Conservation (phyloP, 345 rosid genomes). For the Salix purpurea region DNA sequence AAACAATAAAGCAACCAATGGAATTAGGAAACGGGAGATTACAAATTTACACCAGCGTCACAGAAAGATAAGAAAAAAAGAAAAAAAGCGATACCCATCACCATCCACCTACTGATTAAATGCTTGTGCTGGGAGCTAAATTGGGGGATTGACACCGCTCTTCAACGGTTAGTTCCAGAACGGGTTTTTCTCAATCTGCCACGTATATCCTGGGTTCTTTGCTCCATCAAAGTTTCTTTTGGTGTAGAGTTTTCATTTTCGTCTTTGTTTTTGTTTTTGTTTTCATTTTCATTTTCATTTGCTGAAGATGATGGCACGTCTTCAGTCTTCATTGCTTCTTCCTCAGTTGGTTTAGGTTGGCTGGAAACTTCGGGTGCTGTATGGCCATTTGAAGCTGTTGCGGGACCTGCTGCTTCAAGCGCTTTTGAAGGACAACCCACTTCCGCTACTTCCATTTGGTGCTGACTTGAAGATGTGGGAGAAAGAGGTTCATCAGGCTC, state of each 20-base stretch:
- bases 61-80: constrained; percentile 19
- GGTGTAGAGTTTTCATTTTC: constrained; percentile 41
- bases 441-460: constrained; percentile 38
- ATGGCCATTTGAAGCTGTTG: constrained; percentile 17
- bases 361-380: constrained; percentile 32
- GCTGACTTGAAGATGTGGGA: constrained; percentile 64
- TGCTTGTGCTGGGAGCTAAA: constrained; percentile 23
- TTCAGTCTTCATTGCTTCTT: constrained; percentile 46
- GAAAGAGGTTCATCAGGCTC: constrained; percentile 58
- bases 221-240: constrained; percentile 57
- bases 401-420: constrained; percentile 34
- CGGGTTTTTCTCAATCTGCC: constrained; percentile 50
- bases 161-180: constrained; percentile 30
- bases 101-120: constrained; percentile 29
- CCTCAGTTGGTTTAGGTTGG: constrained; percentile 32
- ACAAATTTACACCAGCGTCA: constrained; percentile 42
- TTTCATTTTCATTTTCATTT: constrained; percentile 36
- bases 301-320: constrained; percentile 34
- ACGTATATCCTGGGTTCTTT: constrained; percentile 35
- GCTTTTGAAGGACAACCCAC: constrained; percentile 36
- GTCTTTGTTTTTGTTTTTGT: background rate
- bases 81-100: constrained; percentile 23
- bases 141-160: constrained; percentile 1
- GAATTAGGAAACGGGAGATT: constrained; percentile 22
- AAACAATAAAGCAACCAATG: constrained; percentile 46